Evolutionary conservation across 495 filamentous ascomycete genomes (phyloP).

Genomic region (Umbilicaria muhlenbergii): DNA sequence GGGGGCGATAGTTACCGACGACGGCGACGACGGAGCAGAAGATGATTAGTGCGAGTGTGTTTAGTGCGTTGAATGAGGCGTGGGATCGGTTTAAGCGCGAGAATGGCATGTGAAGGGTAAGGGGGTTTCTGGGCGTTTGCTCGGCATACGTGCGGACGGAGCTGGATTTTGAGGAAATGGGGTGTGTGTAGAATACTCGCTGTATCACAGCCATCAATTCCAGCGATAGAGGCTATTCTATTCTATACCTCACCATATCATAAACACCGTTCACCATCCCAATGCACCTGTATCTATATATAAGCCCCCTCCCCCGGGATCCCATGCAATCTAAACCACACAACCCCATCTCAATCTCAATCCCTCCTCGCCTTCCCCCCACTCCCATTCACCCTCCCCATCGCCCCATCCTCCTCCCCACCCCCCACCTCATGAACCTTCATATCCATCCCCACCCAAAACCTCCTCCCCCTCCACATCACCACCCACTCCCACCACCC

Average conservation of each 20-base stretch:
- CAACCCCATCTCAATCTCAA: too few relatives aligned
- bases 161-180: too few relatives aligned
- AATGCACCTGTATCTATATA: too few relatives aligned
- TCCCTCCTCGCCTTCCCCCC: too few relatives aligned
- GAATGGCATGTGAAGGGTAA: constrained; percentile 47
- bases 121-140: too few relatives aligned
- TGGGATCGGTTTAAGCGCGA: constrained; percentile 97
- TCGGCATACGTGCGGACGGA: too few relatives aligned
- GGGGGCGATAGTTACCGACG: constrained; percentile 53
- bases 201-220: constrained; percentile 1
- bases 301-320: too few relatives aligned
- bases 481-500: constrained; percentile 41
- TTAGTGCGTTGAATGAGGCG: constrained; percentile 85
- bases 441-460: constrained; percentile 75
- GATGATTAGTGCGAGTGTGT: constrained; percentile 85
- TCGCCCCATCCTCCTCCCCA: background rate
- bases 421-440: constrained; percentile 42
- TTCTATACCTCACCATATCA: constrained; percentile 3
- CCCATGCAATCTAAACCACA: too few relatives aligned
- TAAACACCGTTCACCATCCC: constrained; percentile 6
- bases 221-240: constrained; percentile 6
- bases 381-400: background rate
- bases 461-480: constrained; percentile 69
- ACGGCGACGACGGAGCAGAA: constrained; percentile 83
- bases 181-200: background rate